phyloP scores from a whole-genome alignment of 2,329 filamentous ascomycete genomes.

The Trichophyton schoenleinii region DNA sequence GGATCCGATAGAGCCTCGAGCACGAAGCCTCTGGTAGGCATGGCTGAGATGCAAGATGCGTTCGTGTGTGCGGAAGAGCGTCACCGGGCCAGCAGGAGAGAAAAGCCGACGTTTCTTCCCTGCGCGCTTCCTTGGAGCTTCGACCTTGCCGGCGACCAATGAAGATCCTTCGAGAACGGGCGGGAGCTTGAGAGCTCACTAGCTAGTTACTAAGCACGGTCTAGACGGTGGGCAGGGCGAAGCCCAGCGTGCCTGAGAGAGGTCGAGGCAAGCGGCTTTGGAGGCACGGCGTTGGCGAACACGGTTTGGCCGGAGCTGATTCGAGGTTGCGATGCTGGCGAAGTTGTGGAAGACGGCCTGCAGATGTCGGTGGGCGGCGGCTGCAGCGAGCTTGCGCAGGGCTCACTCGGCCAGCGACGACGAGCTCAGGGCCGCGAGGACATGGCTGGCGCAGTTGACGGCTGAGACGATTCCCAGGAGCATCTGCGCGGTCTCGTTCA shows the following conservation, averaged over 20 bases:
- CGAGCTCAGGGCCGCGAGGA: neutral
- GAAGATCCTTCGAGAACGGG: neutral
- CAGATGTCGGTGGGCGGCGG: neutral
- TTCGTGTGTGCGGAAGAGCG: neutral
- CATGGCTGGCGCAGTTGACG: slow-evolving; percentile 44
- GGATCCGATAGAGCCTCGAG: neutral
- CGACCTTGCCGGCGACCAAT: neutral
- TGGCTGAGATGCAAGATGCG: neutral
- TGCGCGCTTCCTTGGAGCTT: neutral
- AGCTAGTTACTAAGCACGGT: neutral
- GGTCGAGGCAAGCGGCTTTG: neutral
- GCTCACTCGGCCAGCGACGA: neutral
- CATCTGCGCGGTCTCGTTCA: slow-evolving; percentile 49
- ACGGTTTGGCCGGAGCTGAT: no score
- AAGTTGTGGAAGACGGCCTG: neutral
- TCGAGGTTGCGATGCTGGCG: neutral
- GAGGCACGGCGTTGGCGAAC: no score
- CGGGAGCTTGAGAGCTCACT: neutral
- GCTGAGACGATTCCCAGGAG: slow-evolving; percentile 43
- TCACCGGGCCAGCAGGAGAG: neutral
- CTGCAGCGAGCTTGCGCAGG: neutral
- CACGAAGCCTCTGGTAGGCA: neutral
- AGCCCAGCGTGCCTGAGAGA: neutral
- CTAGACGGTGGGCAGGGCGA: neutral
- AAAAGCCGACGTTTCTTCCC: neutral